Evolutionary conservation across 257 asterid species (phyloP), one percentile per base, ranked within the genome.

Genomic region (Przewalskia tangutica): DNA sequence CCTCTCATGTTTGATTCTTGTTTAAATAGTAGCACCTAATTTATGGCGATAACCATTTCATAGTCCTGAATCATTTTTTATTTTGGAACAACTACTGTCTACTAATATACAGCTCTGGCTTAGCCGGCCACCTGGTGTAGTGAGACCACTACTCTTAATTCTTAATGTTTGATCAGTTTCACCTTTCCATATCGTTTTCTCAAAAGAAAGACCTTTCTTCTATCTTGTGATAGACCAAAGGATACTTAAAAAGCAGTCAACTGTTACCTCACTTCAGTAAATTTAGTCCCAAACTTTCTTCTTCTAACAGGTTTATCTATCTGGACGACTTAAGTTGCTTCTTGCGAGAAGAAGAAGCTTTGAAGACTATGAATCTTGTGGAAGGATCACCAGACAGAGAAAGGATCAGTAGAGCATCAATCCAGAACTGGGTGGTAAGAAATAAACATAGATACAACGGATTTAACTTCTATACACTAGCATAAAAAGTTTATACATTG

Each of bases 361-460:
- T 89, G 79, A 94, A 93, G 81, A 84, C 93, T 58, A 80, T 93
- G 86, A 86, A 84, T 73, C 68, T 87, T 34, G 89, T 91, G 20
- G 98, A 94, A 83, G 98, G 98, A 82, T 91, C 97, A n/a, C 34
- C 83, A 0, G 97, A 93, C 42, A 83, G 86, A 60, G 92, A 86
- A 23, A 94, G 54, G 73, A 92, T 94, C 89, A 91, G 95, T 91
- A 94, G 87, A 88, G 87, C 92, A 10, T 82, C 93, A 76, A 90
- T 95, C 10, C 93, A 94, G 85, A 91, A 65, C 59, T 95, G 98
- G 98, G 97, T 94, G 99, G 99, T 95, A 90, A 4, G 97, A 44
- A 50, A 50, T 75, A 44, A 51, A 13, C 42, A 75, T 75, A 66
- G 40, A 75, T 50, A 14, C 79, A 12, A 13, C 50, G 9, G 16